phyloP scores from a whole-genome alignment of 164 flowering plant species.

The Hamamelis virginiana region DNA sequence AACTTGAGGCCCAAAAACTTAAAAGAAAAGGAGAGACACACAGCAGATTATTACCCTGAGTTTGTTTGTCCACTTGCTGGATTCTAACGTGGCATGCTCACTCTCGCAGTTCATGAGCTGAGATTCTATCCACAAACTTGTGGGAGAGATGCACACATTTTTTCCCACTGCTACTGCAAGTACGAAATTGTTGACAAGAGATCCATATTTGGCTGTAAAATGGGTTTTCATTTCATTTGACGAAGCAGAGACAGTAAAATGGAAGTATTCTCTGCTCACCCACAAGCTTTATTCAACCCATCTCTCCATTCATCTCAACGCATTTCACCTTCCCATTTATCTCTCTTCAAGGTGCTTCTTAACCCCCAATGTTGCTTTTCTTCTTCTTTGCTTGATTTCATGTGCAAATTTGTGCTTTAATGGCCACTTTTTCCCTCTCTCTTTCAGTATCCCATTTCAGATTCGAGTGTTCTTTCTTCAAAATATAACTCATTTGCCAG shows the following conservation, averaged over 20 bases:
- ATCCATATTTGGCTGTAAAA: too few species aligned
- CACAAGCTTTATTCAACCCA: slow-evolving; percentile 25
- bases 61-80: too few species aligned
- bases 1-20: too few species aligned
- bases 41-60: too few species aligned
- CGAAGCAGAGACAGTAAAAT: neutral
- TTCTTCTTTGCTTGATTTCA: neutral
- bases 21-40: too few species aligned
- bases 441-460: slow-evolving; percentile 25
- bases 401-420: neutral
- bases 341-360: slow-evolving; percentile 28
- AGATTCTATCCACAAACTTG: slow-evolving; percentile 22
- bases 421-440: neutral
- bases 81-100: slow-evolving; percentile 17
- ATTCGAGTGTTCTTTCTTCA: slow-evolving; percentile 27
- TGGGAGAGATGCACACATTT: neutral
- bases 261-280: slow-evolving; percentile 27
- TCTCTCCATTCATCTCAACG: slow-evolving; percentile 15
- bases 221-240: too few species aligned
- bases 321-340: slow-evolving; percentile 20
- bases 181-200: too few species aligned
- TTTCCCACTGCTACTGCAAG: too few species aligned
- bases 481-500: slow-evolving; percentile 32
- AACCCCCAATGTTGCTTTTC: neutral
- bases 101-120: slow-evolving; percentile 11